Evolutionary conservation across 306 rosid species (phyloP).

Genomic region (Aeschynomene evenia): DNA sequence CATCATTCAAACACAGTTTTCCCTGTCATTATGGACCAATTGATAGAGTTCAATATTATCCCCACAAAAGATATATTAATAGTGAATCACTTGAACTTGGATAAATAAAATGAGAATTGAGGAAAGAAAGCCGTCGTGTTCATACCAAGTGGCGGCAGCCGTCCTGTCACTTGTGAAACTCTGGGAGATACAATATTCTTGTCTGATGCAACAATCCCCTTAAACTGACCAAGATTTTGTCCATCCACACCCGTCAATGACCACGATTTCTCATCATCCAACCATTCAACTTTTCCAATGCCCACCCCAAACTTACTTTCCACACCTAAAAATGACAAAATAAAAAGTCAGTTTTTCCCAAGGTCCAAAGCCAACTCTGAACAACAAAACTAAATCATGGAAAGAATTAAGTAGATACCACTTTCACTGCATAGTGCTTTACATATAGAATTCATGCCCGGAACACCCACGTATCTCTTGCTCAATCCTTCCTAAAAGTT

Average conservation of each 20-base stretch:
- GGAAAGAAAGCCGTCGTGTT: conserved; percentile 34
- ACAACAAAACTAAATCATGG: conserved; percentile 20
- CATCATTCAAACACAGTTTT: background rate
- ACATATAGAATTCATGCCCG: conserved; percentile 95
- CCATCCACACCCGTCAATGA: conserved; percentile 65
- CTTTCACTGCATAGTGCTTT: conserved; percentile 71
- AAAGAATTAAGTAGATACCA: conserved; percentile 48
- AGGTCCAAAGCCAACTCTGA: conserved; percentile 28
- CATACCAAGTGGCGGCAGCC: conserved; percentile 77
- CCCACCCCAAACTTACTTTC: conserved; percentile 74
- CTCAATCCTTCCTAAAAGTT: conserved; percentile 60
- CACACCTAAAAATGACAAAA: conserved; percentile 49
- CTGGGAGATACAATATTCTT: conserved; percentile 75
- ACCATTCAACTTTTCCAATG: conserved; percentile 75
- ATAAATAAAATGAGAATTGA: conserved; percentile 2
- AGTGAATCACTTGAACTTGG: conserved; percentile 1
- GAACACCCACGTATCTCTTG: conserved; percentile 84
- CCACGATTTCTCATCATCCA: conserved; percentile 69
- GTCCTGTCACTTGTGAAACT: conserved; percentile 58
- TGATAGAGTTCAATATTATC: background rate
- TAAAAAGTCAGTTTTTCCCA: conserved; percentile 6
- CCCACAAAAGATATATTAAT: conserved; percentile 1
- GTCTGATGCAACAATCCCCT: conserved; percentile 84
- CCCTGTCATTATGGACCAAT: background rate
- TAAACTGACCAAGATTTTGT: conserved; percentile 71